Evolutionary conservation across 495 filamentous ascomycete genomes (phyloP), one percentile per base, ranked within the genome.

Genomic region (Astrocystis sublimbata): DNA sequence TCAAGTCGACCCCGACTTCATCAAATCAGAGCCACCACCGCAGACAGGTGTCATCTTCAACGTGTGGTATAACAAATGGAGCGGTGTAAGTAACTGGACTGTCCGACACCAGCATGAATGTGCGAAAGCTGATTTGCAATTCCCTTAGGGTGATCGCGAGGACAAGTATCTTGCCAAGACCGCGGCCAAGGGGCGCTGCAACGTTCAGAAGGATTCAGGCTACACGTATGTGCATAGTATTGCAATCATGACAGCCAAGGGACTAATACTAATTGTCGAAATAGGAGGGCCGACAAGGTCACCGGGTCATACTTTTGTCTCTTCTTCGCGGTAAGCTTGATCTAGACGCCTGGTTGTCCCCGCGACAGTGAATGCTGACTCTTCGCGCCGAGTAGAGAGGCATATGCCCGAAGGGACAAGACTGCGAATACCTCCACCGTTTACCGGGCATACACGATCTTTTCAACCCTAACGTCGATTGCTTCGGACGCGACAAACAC

Each of bases 11-110:
- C 86, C 93, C 1, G 82, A 87, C 7, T 85, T 86, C n/a, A 81
- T 96, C 71, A 82, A 81, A 53, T 86, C 86, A 50, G 90, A 96
- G 62, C 88, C 88, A 1, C 90, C 93, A 1, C 88, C 89, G 3
- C 93, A 97, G 66, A 97, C 93, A 0, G 94, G 94, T 41, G 93
- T 90, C 0, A 88, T 91, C 53, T 98, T 93, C 82, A 97, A 97
- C 66, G 91, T 93, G 62, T 96, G 90, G 90, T 93, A 96, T 73
- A 96, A 94, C 77, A 96, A 96, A 74, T 97, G 92, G 92, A 86
- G 85, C 6, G 94, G 93, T n/a, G n/a, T n/a, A n/a, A n/a, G n/a
- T n/a, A n/a, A n/a, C n/a, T n/a, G n/a, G n/a, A 15, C 4, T 4
- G 40, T 42, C 4, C 15, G 52, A n/a, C n/a, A n/a, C n/a, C n/a